A percentile compares a stretch with the other conserved stretches of the same genome.
These are phyloP conservation scores for Lachancea meyersii DNA, from an alignment of 805 yeast genomes.

Conservation along the genomic window DNA sequence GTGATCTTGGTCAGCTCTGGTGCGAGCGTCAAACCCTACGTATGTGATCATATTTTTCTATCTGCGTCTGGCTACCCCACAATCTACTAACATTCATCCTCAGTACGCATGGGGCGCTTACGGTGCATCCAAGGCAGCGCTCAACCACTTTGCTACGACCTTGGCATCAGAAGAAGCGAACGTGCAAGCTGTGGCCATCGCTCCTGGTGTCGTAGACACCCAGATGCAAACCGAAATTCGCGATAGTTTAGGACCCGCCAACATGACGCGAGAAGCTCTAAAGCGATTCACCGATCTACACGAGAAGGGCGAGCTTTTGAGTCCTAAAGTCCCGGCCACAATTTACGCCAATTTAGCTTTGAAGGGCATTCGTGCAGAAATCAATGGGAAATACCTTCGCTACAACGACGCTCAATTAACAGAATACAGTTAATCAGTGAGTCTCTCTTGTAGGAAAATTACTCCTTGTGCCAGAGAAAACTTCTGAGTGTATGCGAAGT, in stretches of 20 bases:
- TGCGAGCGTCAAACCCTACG: conserved; percentile 59
- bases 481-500: too few relatives aligned
- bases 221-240: conserved; percentile 81
- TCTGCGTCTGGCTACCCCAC: not conserved
- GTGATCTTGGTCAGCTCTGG: conserved; percentile 85
- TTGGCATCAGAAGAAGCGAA: conserved; percentile 62
- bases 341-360: conserved; percentile 62
- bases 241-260: conserved; percentile 45
- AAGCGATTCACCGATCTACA: conserved; percentile 62
- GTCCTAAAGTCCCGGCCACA: conserved; percentile 67
- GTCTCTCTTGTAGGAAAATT: not conserved
- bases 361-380: conserved; percentile 46
- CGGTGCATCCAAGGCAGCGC: conserved; percentile 86
- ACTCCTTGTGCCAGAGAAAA: too few relatives aligned
- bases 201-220: conserved; percentile 95
- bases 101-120: conserved; percentile 83
- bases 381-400: conserved; percentile 66
- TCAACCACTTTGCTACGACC: conserved; percentile 67
- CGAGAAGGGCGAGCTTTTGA: conserved; percentile 48
- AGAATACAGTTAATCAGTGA: not conserved
- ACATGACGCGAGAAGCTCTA: conserved; percentile 57
- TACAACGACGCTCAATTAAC: conserved; percentile 41
- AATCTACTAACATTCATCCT: not conserved
- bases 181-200: conserved; percentile 54
- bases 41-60: conserved; percentile 15